Evolutionary conservation across 371 early-diverging fungal genomes (phyloP).

Genomic region (Syncephalastrum monosporum): DNA sequence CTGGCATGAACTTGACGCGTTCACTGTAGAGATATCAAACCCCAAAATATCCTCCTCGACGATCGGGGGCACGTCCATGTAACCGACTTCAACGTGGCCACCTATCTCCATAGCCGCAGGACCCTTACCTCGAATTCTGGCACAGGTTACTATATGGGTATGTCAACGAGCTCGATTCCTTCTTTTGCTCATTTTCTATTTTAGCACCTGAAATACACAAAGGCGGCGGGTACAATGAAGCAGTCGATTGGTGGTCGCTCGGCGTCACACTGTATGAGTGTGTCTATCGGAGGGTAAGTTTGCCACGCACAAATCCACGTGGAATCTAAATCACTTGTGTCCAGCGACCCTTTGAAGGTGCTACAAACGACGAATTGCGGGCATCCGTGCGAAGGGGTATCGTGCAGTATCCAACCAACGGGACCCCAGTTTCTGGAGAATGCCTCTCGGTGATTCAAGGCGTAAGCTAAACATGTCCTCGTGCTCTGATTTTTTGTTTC

Average conservation of each 20-base stretch:
- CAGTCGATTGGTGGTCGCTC: constrained; percentile 93
- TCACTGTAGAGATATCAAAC: constrained; percentile 69
- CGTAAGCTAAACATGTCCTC: constrained; percentile 34
- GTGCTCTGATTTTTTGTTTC: neutral
- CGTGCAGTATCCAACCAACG: constrained; percentile 57
- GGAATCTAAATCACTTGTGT: neutral
- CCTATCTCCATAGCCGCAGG: constrained; percentile 54
- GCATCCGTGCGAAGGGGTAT: constrained; percentile 55
- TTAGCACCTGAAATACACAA: constrained; percentile 81
- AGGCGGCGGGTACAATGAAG: constrained; percentile 68
- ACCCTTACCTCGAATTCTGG: constrained; percentile 76
- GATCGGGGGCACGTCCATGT: constrained; percentile 74
- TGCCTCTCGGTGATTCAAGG: constrained; percentile 65
- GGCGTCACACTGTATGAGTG: constrained; percentile 82
- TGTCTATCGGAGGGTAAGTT: constrained; percentile 53
- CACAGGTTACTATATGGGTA: constrained; percentile 77
- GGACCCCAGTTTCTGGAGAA: constrained; percentile 54
- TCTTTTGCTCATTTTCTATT: constrained; percentile 7
- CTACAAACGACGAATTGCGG: constrained; percentile 50
- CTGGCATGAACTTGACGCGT: neutral
- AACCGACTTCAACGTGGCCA: constrained; percentile 84
- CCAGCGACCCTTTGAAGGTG: constrained; percentile 63
- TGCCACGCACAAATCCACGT: neutral
- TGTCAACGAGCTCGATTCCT: neutral
- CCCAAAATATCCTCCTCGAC: constrained; percentile 84